Evolutionary conservation across 768 basidiomycete genomes (phyloP).

Genomic region (Dioszegia aurantiaca): DNA sequence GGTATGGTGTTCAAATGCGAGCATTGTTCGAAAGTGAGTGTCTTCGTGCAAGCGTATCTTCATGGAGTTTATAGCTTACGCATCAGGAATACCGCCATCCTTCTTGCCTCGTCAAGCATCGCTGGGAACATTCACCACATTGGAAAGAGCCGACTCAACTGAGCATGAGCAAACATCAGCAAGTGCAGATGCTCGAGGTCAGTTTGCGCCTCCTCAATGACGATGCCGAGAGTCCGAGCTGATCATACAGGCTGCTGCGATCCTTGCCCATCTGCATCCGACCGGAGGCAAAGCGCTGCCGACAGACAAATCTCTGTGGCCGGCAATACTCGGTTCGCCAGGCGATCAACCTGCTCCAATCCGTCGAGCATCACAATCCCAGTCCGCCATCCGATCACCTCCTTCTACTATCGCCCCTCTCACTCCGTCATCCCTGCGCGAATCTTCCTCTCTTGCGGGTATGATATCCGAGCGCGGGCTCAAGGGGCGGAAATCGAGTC

Average conservation of each 20-base stretch:
- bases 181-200: conserved; percentile 92
- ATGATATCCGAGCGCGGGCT: conserved; percentile 14
- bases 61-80: conserved; percentile 5
- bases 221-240: neutral
- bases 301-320: conserved; percentile 91
- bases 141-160: conserved; percentile 92
- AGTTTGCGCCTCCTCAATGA: conserved; percentile 34
- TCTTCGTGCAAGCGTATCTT: neutral
- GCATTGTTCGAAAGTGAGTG: conserved; percentile 86
- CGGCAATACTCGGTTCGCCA: conserved; percentile 49
- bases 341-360: conserved; percentile 17
- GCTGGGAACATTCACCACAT: conserved; percentile 95
- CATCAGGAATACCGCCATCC: conserved; percentile 63
- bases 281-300: conserved; percentile 72
- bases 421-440: conserved; percentile 39
- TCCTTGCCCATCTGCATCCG: conserved; percentile 80
- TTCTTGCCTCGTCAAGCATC: conserved; percentile 91
- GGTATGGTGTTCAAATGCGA: conserved; percentile 88
- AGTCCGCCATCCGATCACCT: conserved; percentile 35
- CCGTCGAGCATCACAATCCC: conserved; percentile 29
- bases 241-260: conserved; percentile 74
- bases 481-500: conserved; percentile 38
- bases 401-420: conserved; percentile 37
- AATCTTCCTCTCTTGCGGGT: conserved; percentile 27
- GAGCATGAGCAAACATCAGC: conserved; percentile 90